These are phyloP conservation scores for Neodidymelliopsis sp. DNA, from an alignment of 2,329 filamentous ascomycete genomes.

Conservation along the genomic window DNA sequence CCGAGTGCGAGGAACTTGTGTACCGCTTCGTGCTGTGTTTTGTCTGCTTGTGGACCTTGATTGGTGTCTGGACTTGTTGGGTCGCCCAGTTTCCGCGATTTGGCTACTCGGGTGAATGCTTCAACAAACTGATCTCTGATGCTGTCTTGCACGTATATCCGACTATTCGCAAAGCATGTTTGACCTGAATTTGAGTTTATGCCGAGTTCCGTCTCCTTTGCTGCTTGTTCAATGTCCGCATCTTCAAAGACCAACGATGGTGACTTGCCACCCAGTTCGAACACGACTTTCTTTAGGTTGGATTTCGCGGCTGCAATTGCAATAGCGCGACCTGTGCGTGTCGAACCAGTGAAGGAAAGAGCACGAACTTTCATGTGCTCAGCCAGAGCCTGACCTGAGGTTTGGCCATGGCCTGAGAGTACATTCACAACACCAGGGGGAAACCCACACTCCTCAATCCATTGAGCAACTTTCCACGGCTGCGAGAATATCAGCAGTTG, in stretches of 20 bases:
- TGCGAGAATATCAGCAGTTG: conserved; percentile 34
- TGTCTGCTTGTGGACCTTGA: conserved; percentile 38
- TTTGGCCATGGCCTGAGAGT: conserved; percentile 77
- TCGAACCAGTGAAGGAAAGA: conserved; percentile 81
- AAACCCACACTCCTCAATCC: conserved; percentile 78
- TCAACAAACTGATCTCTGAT: conserved; percentile 52
- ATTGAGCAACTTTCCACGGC: conserved; percentile 81
- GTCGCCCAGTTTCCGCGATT: conserved; percentile 27
- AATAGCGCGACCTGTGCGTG: conserved; percentile 86
- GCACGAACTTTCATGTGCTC: conserved; percentile 83
- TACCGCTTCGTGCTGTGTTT: conserved; percentile 32
- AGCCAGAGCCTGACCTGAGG: conserved; percentile 77
- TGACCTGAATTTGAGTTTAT: conserved; percentile 65
- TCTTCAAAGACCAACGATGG: conserved; percentile 82
- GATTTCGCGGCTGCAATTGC: conserved; percentile 73
- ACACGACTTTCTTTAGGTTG: conserved; percentile 85
- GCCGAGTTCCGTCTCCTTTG: conserved; percentile 58
- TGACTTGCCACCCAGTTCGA: conserved; percentile 86
- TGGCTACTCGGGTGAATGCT: conserved; percentile 26
- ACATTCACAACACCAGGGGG: conserved; percentile 81
- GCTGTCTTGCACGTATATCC: conserved; percentile 63
- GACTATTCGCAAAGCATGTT: conserved; percentile 64
- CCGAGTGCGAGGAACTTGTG: conserved; percentile 45
- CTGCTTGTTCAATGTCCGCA: conserved; percentile 77
- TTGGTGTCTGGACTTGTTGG: conserved; percentile 24